These are phyloP conservation scores for Aureobasidium uvarum DNA, from an alignment of 2,329 filamentous ascomycete species.

Conservation along the genomic window DNA sequence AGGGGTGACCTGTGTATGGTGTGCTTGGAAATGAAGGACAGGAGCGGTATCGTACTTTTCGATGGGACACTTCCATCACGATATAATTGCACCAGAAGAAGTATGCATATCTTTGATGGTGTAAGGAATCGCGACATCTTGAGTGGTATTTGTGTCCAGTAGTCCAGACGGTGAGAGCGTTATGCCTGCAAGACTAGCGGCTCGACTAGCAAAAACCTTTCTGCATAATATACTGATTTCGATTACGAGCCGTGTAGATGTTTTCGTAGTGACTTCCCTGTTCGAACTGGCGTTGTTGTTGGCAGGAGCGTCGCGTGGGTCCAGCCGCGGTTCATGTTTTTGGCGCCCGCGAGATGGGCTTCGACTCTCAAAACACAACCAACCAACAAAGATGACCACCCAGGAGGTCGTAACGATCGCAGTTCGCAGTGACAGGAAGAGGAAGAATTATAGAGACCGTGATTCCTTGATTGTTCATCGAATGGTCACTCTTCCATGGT, in stretches of 20 bases:
- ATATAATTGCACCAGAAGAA: constrained; percentile 80
- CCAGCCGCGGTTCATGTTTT: not conserved
- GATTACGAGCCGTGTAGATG: not conserved
- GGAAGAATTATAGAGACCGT: too few relatives aligned
- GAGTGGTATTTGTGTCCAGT: constrained; percentile 27
- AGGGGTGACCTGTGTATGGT: constrained; percentile 41
- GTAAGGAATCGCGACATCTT: constrained; percentile 79
- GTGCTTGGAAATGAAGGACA: constrained; percentile 75
- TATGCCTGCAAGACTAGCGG: not conserved
- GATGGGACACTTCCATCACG: constrained; percentile 31
- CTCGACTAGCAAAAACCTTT: not conserved
- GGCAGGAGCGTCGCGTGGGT: not conserved
- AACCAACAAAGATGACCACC: not conserved
- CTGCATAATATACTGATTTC: not conserved
- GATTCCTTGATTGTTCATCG: too few relatives aligned
- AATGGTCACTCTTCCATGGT: too few relatives aligned
- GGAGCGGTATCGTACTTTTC: constrained; percentile 59
- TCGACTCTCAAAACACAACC: not conserved
- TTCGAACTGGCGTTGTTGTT: not conserved
- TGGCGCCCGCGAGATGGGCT: not conserved
- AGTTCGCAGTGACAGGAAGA: not conserved
- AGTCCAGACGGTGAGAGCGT: not conserved
- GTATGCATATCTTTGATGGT: constrained; percentile 80
- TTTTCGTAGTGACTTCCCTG: not conserved
- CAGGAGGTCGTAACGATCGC: not conserved